phyloP scores from a whole-genome alignment of 116 monocot species.

The Posidonia oceanica region DNA sequence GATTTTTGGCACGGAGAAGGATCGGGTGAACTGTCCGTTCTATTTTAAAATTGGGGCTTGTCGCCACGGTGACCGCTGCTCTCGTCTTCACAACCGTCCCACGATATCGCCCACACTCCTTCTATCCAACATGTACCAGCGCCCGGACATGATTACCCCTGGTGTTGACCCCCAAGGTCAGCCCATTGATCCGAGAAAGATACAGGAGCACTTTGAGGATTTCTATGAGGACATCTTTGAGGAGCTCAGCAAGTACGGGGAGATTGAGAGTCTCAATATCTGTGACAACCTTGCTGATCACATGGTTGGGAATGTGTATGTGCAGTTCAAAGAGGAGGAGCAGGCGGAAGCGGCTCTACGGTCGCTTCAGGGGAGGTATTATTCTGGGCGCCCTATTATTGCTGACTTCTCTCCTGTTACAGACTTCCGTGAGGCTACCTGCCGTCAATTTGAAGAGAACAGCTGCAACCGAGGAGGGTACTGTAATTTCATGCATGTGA shows the following conservation, averaged over 20 bases:
- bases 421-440: constrained; percentile 89
- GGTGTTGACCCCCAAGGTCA: constrained; percentile 26
- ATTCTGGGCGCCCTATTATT: constrained; percentile 51
- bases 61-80: constrained; percentile 32
- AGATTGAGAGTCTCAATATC: constrained; percentile 70
- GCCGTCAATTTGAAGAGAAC: constrained; percentile 88
- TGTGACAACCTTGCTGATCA: constrained; percentile 88
- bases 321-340: constrained; percentile 79
- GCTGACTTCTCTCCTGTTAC: constrained; percentile 87
- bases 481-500: constrained; percentile 98
- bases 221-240: constrained; percentile 77
- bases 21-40: constrained; percentile 29
- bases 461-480: constrained; percentile 92
- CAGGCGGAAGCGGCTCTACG: constrained; percentile 54
- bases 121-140: constrained; percentile 38
- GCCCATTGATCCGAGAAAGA: constrained; percentile 26
- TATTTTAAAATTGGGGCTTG: constrained; percentile 38
- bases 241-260: constrained; percentile 75
- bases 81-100: constrained; percentile 26
- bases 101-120: constrained; percentile 25
- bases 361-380: constrained; percentile 60
- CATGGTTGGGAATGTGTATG: constrained; percentile 92
- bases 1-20: constrained; percentile 35
- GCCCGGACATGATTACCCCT: constrained; percentile 30
- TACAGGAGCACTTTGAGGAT: constrained; percentile 44